A percentile compares a stretch with the other conserved stretches of the same genome.
phyloP scores from a whole-genome alignment of 2,329 filamentous ascomycete genomes.

The Chaetomium sp. region DNA sequence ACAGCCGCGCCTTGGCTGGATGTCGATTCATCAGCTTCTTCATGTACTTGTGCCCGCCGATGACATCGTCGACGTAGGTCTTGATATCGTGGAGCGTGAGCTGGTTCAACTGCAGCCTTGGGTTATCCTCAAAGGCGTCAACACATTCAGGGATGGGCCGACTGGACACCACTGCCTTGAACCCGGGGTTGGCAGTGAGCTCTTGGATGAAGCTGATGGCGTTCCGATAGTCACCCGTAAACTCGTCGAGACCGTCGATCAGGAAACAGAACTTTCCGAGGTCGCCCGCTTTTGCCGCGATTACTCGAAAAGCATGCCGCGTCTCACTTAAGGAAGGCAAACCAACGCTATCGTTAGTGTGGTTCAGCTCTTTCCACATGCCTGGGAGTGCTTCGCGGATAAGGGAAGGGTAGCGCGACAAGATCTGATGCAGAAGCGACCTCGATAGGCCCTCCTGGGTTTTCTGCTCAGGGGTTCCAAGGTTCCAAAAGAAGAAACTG shows the following conservation, averaged over 20 bases:
- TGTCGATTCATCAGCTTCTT: background rate
- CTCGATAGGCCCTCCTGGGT: slow-evolving; percentile 31
- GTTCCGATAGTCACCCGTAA: slow-evolving; percentile 17
- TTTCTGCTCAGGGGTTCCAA: slow-evolving; percentile 31
- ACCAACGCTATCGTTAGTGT: background rate
- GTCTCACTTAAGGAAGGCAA: background rate
- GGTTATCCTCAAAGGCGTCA: slow-evolving; percentile 7
- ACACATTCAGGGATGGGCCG: slow-evolving; percentile 21
- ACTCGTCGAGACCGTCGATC: slow-evolving; percentile 34
- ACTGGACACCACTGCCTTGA: slow-evolving; percentile 26
- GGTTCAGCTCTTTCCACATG: slow-evolving; percentile 20
- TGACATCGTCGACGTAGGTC: slow-evolving; percentile 12
- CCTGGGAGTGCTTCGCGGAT: slow-evolving; percentile 26
- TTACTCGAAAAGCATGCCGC: background rate
- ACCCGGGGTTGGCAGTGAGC: background rate
- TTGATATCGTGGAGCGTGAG: slow-evolving; percentile 16
- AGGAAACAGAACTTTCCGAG: slow-evolving; percentile 27
- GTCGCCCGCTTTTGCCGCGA: background rate
- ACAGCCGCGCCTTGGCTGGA: background rate
- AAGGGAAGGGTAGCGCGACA: slow-evolving; percentile 25
- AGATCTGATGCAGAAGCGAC: slow-evolving; percentile 31
- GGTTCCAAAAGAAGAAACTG: slow-evolving; percentile 35
- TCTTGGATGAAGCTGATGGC: slow-evolving; percentile 16
- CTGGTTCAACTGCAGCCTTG: slow-evolving; percentile 15
- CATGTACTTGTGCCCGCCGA: slow-evolving; percentile 17